Evolutionary conservation across 306 rosid species (phyloP).

Genomic region (Lagenaria siceraria): DNA sequence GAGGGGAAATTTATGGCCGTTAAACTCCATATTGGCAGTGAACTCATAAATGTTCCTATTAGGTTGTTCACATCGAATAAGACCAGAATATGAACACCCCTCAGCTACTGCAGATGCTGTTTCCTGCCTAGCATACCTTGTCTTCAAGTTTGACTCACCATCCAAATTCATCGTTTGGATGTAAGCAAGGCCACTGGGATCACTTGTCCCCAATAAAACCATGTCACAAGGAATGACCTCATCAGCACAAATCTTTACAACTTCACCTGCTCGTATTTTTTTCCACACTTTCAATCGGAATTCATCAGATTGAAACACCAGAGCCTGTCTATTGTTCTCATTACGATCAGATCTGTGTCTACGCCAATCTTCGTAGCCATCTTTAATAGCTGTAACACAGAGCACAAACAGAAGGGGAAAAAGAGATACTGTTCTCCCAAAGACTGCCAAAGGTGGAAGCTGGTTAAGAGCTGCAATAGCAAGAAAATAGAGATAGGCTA

Average conservation of each 20-base stretch:
- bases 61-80: conserved; percentile 78
- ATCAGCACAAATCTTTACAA: conserved; percentile 64
- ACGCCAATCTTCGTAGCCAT: conserved; percentile 95
- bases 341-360: conserved; percentile 81
- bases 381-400: conserved; percentile 86
- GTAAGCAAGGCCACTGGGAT: conserved; percentile 88
- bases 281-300: conserved; percentile 65
- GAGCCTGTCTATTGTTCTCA: conserved; percentile 74
- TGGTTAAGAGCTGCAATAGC: conserved; percentile 92
- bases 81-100: conserved; percentile 41
- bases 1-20: conserved; percentile 47
- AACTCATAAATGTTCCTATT: conserved; percentile 90
- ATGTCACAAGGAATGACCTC: conserved; percentile 88
- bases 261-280: conserved; percentile 68
- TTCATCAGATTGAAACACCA: conserved; percentile 47
- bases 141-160: conserved; percentile 95
- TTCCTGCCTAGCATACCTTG: conserved; percentile 94
- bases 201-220: conserved; percentile 97
- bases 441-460: conserved; percentile 96
- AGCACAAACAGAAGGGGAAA: conserved; percentile 82
- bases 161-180: conserved; percentile 98
- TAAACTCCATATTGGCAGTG: conserved; percentile 82
- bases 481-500: conserved; percentile 87
- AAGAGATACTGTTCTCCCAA: conserved; percentile 85
- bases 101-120: conserved; percentile 45